Evolutionary conservation across 164 flowering plant species (phyloP).

Genomic region (Stephania japonica): DNA sequence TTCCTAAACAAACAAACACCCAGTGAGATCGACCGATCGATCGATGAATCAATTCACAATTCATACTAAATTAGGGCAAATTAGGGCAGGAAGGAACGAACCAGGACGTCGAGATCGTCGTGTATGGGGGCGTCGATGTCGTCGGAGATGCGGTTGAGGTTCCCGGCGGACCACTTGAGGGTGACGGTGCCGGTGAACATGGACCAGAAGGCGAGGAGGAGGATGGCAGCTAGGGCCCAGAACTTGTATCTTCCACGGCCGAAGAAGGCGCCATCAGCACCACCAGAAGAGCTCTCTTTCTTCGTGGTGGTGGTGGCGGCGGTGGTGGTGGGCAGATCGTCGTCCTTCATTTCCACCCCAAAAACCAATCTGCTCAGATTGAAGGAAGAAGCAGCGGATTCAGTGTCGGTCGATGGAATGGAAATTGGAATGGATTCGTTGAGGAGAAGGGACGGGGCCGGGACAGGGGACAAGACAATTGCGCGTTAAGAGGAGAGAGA

Average conservation of each 20-base stretch:
- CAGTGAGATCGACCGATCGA: not conserved
- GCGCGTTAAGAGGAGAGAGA: no score
- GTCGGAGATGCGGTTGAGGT: constrained; percentile 56
- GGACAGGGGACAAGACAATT: not conserved
- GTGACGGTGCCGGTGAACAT: constrained; percentile 94
- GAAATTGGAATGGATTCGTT: not conserved
- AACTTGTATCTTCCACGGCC: constrained; percentile 85
- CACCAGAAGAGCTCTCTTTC: constrained; percentile 24
- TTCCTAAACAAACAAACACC: constrained; percentile 41
- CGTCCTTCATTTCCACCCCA: constrained; percentile 56
- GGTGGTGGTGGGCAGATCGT: constrained; percentile 41
- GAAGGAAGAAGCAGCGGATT: not conserved
- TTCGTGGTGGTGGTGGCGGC: constrained; percentile 33
- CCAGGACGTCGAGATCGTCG: constrained; percentile 91
- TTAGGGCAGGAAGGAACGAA: constrained; percentile 18
- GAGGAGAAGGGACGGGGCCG: not conserved
- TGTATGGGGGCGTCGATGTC: constrained; percentile 47
- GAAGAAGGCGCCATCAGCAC: constrained; percentile 33
- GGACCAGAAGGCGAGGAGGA: constrained; percentile 93
- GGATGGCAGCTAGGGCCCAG: constrained; percentile 84
- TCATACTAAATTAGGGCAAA: not conserved
- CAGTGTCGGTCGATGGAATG: not conserved
- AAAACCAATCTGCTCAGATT: not conserved
- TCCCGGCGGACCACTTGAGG: constrained; percentile 88
- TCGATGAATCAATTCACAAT: no score